Conservation (phyloP, 1,284 basidiomycete species). For the Ustilago curta region DNA sequence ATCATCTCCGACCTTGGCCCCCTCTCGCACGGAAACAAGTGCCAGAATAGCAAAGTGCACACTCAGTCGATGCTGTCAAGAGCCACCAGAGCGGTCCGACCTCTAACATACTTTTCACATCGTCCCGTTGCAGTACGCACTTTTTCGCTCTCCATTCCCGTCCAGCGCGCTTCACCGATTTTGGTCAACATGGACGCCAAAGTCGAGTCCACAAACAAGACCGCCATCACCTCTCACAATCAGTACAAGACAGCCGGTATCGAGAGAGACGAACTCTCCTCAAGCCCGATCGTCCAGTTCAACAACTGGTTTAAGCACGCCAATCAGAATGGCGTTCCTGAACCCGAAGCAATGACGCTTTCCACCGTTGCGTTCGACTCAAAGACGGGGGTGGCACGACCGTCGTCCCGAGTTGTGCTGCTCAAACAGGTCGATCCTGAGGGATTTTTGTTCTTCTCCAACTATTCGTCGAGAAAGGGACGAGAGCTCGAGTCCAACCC, state of each 20-base stretch:
- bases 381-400: conserved; percentile 68
- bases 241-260: conserved; percentile 65
- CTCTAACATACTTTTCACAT: not conserved
- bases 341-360: conserved; percentile 68
- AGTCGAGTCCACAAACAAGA: conserved; percentile 12
- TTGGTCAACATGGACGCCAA: conserved; percentile 31
- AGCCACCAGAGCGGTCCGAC: conserved; percentile 3
- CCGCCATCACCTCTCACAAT: conserved; percentile 61
- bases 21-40: not conserved
- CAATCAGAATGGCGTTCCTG: conserved; percentile 48
- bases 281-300: conserved; percentile 63
- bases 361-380: conserved; percentile 50
- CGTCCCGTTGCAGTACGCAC: conserved; percentile 1
- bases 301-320: conserved; percentile 64
- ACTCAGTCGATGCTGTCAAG: conserved; percentile 15
- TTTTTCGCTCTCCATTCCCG: not conserved
- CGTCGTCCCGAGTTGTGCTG: conserved; percentile 88
- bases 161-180: not conserved
- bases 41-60: too few relatives aligned
- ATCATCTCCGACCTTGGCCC: not conserved
- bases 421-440: conserved; percentile 79
- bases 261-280: conserved; percentile 38
- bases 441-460: conserved; percentile 94
- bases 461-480: conserved; percentile 93
- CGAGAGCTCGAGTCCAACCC: conserved; percentile 77